Conservation (phyloP, 495 filamentous ascomycete genomes). For the Peziza echinospora region DNA sequence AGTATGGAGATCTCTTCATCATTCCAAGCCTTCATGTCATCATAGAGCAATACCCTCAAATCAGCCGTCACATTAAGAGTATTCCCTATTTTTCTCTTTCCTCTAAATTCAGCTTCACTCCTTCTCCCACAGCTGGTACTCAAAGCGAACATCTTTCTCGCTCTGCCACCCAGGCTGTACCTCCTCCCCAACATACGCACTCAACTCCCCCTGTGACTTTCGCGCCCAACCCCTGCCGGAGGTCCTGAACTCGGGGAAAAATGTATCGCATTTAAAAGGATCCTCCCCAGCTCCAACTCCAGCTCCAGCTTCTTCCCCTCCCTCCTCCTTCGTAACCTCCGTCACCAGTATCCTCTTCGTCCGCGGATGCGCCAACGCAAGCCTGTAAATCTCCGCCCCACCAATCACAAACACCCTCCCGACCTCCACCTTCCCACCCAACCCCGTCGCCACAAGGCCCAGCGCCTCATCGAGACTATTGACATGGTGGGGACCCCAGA, state of each 20-base stretch:
- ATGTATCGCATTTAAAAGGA: constrained; percentile 44
- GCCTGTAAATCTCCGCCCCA: constrained; percentile 61
- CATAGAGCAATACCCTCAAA: too few species aligned
- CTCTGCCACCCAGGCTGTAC: constrained; percentile 28
- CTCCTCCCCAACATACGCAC: constrained; percentile 36
- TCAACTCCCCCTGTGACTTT: constrained; percentile 28
- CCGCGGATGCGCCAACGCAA: constrained; percentile 33
- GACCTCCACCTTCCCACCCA: constrained; percentile 7
- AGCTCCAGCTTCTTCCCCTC: constrained; percentile 15
- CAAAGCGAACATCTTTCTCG: constrained; percentile 37
- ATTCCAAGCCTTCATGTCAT: too few species aligned
- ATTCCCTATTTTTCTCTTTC: too few species aligned
- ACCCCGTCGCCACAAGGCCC: constrained; percentile 15
- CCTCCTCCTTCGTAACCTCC: constrained; percentile 40
- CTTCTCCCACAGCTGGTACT: constrained; percentile 45
- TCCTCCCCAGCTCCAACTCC: background rate
- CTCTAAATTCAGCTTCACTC: too few species aligned
- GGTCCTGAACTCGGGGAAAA: constrained; percentile 43
- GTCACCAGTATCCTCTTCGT: constrained; percentile 40
- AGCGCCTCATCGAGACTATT: constrained; percentile 38
- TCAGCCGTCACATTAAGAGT: too few species aligned
- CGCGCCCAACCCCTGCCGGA: constrained; percentile 28
- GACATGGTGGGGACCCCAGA: constrained; percentile 8
- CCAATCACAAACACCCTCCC: constrained; percentile 68
- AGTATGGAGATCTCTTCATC: too few species aligned